Conservation (phyloP, 108 stramenopile species). For the Poteriospumella lacustris region DNA sequence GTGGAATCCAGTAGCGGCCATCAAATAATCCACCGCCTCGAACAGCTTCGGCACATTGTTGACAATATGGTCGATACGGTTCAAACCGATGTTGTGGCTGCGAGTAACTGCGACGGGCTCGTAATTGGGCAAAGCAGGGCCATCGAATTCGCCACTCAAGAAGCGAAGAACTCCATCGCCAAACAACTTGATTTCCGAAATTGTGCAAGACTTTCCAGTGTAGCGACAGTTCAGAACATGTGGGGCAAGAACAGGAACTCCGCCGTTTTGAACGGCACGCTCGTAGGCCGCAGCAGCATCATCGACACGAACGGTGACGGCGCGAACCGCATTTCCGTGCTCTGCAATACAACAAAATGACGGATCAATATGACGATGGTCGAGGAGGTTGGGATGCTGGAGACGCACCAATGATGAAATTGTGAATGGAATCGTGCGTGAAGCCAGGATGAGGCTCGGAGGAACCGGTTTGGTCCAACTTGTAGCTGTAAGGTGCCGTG, state of each 20-base stretch:
- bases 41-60: constrained; percentile 63
- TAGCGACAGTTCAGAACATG: background rate
- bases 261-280: constrained; percentile 31
- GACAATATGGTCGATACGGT: constrained; percentile 63
- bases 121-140: constrained; percentile 38
- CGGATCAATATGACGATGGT: background rate
- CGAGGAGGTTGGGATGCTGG: background rate
- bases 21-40: constrained; percentile 48
- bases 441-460: constrained; percentile 43
- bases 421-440: constrained; percentile 26
- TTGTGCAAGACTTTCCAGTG: constrained; percentile 21
- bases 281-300: constrained; percentile 46
- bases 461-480: background rate
- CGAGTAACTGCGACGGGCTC: constrained; percentile 37
- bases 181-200: constrained; percentile 44
- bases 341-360: background rate
- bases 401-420: constrained; percentile 32
- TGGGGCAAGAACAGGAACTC: constrained; percentile 35
- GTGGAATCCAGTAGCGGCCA: constrained; percentile 64
- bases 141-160: constrained; percentile 51
- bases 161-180: constrained; percentile 52
- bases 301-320: constrained; percentile 48
- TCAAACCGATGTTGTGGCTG: constrained; percentile 11
- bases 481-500: constrained; percentile 48
- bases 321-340: constrained; percentile 50